These are phyloP conservation scores for Coprinellus micaceus DNA, from an alignment of 768 basidiomycete genomes.

Conservation along the genomic window DNA sequence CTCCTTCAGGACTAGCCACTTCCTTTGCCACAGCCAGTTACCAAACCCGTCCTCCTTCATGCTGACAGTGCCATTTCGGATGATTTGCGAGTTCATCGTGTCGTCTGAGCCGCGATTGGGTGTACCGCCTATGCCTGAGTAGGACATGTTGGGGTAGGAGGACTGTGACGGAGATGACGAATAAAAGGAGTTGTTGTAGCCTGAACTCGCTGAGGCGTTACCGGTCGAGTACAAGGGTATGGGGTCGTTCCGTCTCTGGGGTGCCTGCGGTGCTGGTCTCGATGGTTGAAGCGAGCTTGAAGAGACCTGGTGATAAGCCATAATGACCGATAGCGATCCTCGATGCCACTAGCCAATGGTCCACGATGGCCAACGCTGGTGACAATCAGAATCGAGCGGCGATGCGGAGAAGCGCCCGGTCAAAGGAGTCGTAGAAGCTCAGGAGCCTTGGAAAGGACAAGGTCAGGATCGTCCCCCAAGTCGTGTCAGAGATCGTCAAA, in stretches of 20 bases:
- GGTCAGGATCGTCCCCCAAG: neutral
- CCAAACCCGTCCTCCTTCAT: slow-evolving; percentile 94
- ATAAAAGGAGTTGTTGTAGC: slow-evolving; percentile 59
- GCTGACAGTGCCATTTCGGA: slow-evolving; percentile 71
- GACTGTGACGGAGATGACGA: slow-evolving; percentile 53
- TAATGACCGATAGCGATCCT: slow-evolving; percentile 11
- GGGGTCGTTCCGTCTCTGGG: slow-evolving; percentile 46
- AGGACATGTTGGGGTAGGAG: slow-evolving; percentile 55
- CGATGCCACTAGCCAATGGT: neutral
- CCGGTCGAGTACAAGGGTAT: slow-evolving; percentile 32
- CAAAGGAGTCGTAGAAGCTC: neutral
- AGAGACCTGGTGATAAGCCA: slow-evolving; percentile 38
- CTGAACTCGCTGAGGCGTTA: slow-evolving; percentile 46
- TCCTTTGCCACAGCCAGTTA: slow-evolving; percentile 87
- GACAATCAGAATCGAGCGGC: slow-evolving; percentile 1
- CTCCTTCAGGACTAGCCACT: slow-evolving; percentile 86
- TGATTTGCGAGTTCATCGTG: slow-evolving; percentile 40
- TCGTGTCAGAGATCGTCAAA: neutral
- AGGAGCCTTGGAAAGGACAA: neutral
- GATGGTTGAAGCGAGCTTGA: slow-evolving; percentile 68
- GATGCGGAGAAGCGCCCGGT: neutral
- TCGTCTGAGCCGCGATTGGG: slow-evolving; percentile 51
- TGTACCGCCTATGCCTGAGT: slow-evolving; percentile 79
- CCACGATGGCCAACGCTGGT: neutral
- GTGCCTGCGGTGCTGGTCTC: slow-evolving; percentile 73